Base-by-base conservation (phyloP, 345 rosid genomes). In the Gossypium thurberi region DNA sequence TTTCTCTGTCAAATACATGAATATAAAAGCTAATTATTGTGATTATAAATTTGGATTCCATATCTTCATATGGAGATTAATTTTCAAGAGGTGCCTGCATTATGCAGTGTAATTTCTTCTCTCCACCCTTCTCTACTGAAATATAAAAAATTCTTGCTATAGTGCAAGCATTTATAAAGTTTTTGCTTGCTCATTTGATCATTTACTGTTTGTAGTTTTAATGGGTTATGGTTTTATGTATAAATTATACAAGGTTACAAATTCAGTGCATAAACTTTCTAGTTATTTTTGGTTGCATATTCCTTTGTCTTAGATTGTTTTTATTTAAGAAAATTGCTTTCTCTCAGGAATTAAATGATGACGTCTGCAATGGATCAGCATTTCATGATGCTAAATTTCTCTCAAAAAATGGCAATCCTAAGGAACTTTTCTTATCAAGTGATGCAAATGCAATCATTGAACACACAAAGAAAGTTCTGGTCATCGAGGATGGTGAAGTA, bases 401-500 rank as follows among this genome's bases (percentile, higher is more conserved):
- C 23, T 84, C 85, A 17, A 82, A 77, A 77, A 87, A 87, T 81
- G 93, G 79, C 37, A 82, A 82, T 71, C 91, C 98, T 50, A 87
- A 84, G 78, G 98, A 94, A 73, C 79, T 94, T 67, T 94, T 94
- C 70, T 82, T 94, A 56, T 92, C 92, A 48, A 94, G 92, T 83
- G 98, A 92, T 81, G 93, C 90, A 2, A 86, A 81, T 75, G 98
- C 98, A 63, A 84, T 94, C 73, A 82, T 94, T 79, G 98, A 92
- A 83, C 98, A 94, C 79, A 94, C 98, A 26, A 92, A 84, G 80
- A 92, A 78, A 78, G 98, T 92, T 74, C 76, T 94, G 88, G 86
- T 88, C 78, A 89, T 94, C 76, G 95, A 94, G 81, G 98, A 94
- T 71, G 87, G 85, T 46, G 98, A 94, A 89, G 93, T 92, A 64